Percentiles rank a stretch among this genome's conserved stretches.
Conservation (phyloP, 2,329 filamentous ascomycete species). For the Botrytis hyacinthi region DNA sequence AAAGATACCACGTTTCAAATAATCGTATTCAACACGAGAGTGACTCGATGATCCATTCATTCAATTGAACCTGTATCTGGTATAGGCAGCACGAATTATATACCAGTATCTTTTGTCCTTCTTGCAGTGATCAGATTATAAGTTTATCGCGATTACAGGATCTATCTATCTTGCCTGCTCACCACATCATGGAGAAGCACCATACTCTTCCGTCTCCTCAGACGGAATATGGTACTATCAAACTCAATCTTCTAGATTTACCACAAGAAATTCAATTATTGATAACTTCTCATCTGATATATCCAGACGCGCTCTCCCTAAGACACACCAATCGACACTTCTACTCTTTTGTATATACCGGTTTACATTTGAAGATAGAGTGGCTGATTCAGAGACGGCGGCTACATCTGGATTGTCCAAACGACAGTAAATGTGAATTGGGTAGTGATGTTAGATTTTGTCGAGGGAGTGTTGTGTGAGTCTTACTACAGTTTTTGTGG, state of each 20-base stretch:
- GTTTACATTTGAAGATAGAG: conserved; percentile 62
- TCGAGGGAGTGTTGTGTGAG: conserved; percentile 56
- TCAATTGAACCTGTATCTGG: background rate
- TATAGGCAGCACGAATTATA: background rate
- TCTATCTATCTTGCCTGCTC: background rate
- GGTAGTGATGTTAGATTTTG: conserved; percentile 60
- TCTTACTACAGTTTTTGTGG: conserved; percentile 14
- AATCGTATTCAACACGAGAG: background rate
- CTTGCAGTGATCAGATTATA: background rate
- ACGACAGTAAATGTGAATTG: conserved; percentile 55
- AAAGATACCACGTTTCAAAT: conserved; percentile 9
- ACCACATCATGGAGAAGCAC: background rate
- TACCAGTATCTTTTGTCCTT: background rate
- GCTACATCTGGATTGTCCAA: conserved; percentile 64
- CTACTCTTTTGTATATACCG: conserved; percentile 63
- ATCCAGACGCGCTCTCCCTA: conserved; percentile 68
- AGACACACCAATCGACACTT: conserved; percentile 66
- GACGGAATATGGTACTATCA: background rate
- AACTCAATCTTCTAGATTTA: conserved; percentile 39
- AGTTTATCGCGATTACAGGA: background rate
- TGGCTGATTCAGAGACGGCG: conserved; percentile 66
- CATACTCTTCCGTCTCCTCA: background rate
- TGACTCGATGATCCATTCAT: background rate
- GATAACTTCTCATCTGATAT: conserved; percentile 59
- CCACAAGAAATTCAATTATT: conserved; percentile 67